phyloP scores from a whole-genome alignment of 768 basidiomycete genomes.

The Trichaptum fuscoviolaceum region DNA sequence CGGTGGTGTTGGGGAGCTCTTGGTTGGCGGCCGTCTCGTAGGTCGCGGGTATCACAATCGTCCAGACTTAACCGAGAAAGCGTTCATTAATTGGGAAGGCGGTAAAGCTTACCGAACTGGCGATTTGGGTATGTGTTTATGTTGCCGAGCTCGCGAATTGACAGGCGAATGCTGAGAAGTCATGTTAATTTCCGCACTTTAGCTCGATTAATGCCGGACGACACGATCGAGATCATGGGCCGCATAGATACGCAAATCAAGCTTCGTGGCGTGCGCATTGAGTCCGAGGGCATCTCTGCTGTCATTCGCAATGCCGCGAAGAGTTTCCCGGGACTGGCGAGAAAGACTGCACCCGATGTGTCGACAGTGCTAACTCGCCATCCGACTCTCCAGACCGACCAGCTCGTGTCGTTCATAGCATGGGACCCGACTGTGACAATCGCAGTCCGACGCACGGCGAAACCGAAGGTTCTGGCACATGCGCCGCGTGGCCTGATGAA shows the following conservation, averaged over 20 bases:
- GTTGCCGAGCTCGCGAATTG: not conserved
- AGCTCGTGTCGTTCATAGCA: conserved; percentile 42
- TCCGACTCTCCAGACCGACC: conserved; percentile 37
- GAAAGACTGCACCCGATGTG: conserved; percentile 26
- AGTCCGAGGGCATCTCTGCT: conserved; percentile 46
- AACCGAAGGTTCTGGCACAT: conserved; percentile 19
- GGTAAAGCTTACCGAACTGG: conserved; percentile 45
- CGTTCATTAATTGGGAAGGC: conserved; percentile 39
- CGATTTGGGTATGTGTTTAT: conserved; percentile 36
- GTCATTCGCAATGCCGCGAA: conserved; percentile 30
- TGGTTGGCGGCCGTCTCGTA: conserved; percentile 45
- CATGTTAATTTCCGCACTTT: conserved; percentile 1
- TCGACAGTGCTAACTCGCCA: conserved; percentile 40
- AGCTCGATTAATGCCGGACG: conserved; percentile 46
- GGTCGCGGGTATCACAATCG: conserved; percentile 45
- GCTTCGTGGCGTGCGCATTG: conserved; percentile 48
- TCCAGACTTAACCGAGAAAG: conserved; percentile 38
- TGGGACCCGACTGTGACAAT: conserved; percentile 31
- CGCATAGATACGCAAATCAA: conserved; percentile 50
- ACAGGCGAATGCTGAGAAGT: not conserved
- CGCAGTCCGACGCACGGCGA: conserved; percentile 31
- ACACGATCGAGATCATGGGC: conserved; percentile 43
- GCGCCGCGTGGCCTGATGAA: conserved; percentile 28
- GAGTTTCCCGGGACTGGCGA: conserved; percentile 15
- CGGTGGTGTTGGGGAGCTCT: conserved; percentile 42